Evolutionary conservation across 2,329 filamentous ascomycete genomes (phyloP).

Genomic region (Cladophialophora psammophila): DNA sequence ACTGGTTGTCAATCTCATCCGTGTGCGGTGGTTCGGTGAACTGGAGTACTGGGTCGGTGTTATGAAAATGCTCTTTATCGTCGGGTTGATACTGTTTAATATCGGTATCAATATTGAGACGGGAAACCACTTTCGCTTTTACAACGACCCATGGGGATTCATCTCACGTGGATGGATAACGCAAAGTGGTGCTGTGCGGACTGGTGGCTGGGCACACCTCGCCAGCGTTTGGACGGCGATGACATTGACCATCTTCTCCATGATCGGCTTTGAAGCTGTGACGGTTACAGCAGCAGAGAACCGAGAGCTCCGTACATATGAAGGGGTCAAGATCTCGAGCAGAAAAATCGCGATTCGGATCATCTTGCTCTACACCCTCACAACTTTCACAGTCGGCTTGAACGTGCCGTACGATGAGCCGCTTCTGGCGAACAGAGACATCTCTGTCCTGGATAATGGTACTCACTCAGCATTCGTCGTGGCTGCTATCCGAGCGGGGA

Average conservation of each 20-base stretch:
- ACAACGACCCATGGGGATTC: slow-evolving; percentile 18
- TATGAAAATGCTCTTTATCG: slow-evolving; percentile 50
- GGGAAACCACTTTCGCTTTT: slow-evolving; percentile 14
- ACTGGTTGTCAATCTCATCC: slow-evolving; percentile 48
- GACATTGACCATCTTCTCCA: slow-evolving; percentile 49
- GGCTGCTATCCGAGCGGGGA: slow-evolving; percentile 50
- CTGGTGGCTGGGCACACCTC: slow-evolving; percentile 45
- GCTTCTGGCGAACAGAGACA: slow-evolving; percentile 42
- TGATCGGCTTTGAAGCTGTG: slow-evolving; percentile 55
- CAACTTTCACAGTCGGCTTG: slow-evolving; percentile 52
- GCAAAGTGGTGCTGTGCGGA: slow-evolving; percentile 2
- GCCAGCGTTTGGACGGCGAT: slow-evolving; percentile 48
- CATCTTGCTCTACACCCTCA: slow-evolving; percentile 53
- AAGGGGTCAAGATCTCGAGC: slow-evolving; percentile 56
- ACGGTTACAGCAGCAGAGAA: slow-evolving; percentile 55
- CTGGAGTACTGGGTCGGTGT: slow-evolving; percentile 49
- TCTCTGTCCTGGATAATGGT: slow-evolving; percentile 44
- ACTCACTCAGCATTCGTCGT: slow-evolving; percentile 51
- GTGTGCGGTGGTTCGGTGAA: slow-evolving; percentile 47
- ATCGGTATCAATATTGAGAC: slow-evolving; percentile 46
- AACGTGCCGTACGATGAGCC: slow-evolving; percentile 53
- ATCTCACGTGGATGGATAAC: slow-evolving; percentile 11
- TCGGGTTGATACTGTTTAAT: slow-evolving; percentile 53
- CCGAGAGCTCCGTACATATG: slow-evolving; percentile 46
- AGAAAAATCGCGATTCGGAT: slow-evolving; percentile 54